Evolutionary conservation across 148 eudicot species (phyloP), one percentile per base, ranked within the genome.

Genomic region (Silene conica): DNA sequence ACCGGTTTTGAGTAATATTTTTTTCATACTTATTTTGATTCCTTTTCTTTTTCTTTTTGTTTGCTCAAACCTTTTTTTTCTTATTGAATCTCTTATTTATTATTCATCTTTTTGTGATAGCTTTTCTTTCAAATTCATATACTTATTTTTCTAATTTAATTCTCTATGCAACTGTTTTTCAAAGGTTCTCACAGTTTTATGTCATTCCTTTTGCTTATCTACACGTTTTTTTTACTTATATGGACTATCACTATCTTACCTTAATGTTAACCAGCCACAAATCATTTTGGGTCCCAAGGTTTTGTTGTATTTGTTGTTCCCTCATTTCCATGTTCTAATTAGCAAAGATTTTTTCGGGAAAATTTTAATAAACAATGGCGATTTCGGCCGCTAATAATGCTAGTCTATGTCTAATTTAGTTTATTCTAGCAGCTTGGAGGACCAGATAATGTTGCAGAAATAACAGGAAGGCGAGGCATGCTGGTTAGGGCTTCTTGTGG

Each of bases 401-500:
- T 50, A 50, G 15, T 48, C 67, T 38, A 28, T 20, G 6, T 48
- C 67, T 54, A 28, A 46, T 8, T 20, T 64, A 11, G 20, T 26
- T 80, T 56, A 43, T 59, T 34, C 67, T 45, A 34, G 82, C 94
- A 95, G 98, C 94, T 95, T 74, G 98, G 98, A 70, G 98, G 98
- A 66, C 97, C 98, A 64, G 97, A 85, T 79, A 89, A 92, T 76
- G 98, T 95, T 75, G 96, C 98, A 48, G 98, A 95, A 86, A 90
- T 95, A 43, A 95, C 98, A 6, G 98, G 98, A 78, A 83, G 98
- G 77, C 84, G 89, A 69, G 93, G 97, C 73, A 95, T 92, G 98
- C 88, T 95, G 74, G 93, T 95, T 68, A 85, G 96, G 82, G 84
- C 96, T 74, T 82, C 98, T 69, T 83, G 85, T 70, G 97, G 98